Base-by-base conservation (phyloP, 1,284 basidiomycete species). In the Tylopilus sp. region DNA sequence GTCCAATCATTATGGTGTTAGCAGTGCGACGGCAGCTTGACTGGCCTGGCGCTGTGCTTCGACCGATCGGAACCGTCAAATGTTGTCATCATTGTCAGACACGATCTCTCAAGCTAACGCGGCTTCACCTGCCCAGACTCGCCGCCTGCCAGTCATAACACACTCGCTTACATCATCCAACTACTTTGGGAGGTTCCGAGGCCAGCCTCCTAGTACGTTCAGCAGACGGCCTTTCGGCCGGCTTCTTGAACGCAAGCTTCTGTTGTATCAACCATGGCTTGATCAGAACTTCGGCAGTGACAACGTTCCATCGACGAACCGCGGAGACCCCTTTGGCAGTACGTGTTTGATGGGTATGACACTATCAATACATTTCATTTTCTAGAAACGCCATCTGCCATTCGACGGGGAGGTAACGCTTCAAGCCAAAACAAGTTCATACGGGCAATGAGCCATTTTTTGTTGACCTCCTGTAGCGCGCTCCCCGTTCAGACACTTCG, bases 401-500 rank as follows among this genome's bases (percentile, higher is more conserved):
- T 18, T 3, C 8, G 28, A 8, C 8, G 13, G 13, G 2, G 11
- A 29, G 21, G 10, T 10, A n/a, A n/a, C 26, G 4, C 8, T 16
- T n/a, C n/a, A n/a, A n/a, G 35, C 30, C 34, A 38, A 3, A 28
- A 1, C 19, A 19, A 13, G 6, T 13, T 13, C 29, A 13, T 6
- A 12, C 10, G 13, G 28, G 8, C 18, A 19, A 2, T 9, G 18
- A n/a, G 11, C 18, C 11, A 36, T 19, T 13, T 6, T 2, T 8
- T 18, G 2, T 23, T 41, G 6, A 29, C 23, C 25, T 56, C 23
- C 53, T 53, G 56, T 38, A 35, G 2, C 4, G 9, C 1, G 4
- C 16, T 41, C 12, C 16, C 6, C 1, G 19, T 15, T 8, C 19
- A 18, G 23, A 18, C 6, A 18, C 13, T 2, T 13, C 1, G 5